phyloP scores from a whole-genome alignment of 495 filamentous ascomycete species.

The Friedmanniomyces simplex region DNA sequence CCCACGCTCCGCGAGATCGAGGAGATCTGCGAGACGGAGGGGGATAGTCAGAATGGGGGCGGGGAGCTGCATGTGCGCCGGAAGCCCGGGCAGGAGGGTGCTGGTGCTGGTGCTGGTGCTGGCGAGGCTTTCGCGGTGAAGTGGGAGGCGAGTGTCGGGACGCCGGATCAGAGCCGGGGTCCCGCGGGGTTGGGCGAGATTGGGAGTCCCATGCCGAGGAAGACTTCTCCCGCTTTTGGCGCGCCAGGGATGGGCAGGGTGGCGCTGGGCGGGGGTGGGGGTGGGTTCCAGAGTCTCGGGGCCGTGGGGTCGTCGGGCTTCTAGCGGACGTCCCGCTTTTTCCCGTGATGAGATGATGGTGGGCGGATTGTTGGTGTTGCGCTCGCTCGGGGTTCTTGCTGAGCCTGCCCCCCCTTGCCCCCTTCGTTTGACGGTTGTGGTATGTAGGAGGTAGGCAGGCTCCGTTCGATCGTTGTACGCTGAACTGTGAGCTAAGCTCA shows the following conservation, averaged over 20 bases:
- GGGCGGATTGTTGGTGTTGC: neutral
- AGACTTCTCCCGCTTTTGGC: constrained; percentile 24
- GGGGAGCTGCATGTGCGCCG: constrained; percentile 63
- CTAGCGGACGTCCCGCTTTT: neutral
- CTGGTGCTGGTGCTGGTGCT: constrained; percentile 34
- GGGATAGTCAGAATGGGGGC: constrained; percentile 77
- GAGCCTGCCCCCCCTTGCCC: neutral
- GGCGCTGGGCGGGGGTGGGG: neutral
- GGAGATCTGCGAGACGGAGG: constrained; percentile 87
- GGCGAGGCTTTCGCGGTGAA: constrained; percentile 43
- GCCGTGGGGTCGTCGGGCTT: constrained; percentile 3
- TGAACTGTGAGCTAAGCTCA: neutral
- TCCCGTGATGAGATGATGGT: neutral
- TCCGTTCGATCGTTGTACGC: neutral
- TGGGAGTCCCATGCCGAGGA: constrained; percentile 31
- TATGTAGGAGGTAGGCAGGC: neutral
- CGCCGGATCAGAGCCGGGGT: constrained; percentile 14
- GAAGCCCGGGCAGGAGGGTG: no score
- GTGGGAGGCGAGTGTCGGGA: constrained; percentile 41
- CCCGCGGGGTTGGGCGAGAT: constrained; percentile 29
- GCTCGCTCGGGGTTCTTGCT: neutral
- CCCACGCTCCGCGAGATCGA: constrained; percentile 64
- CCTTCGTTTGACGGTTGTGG: neutral
- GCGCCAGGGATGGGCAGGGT: constrained; percentile 21
- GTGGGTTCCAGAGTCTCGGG: constrained; percentile 8